Base-by-base conservation (phyloP, 2,329 filamentous ascomycete species). In the Alternaria solani region DNA sequence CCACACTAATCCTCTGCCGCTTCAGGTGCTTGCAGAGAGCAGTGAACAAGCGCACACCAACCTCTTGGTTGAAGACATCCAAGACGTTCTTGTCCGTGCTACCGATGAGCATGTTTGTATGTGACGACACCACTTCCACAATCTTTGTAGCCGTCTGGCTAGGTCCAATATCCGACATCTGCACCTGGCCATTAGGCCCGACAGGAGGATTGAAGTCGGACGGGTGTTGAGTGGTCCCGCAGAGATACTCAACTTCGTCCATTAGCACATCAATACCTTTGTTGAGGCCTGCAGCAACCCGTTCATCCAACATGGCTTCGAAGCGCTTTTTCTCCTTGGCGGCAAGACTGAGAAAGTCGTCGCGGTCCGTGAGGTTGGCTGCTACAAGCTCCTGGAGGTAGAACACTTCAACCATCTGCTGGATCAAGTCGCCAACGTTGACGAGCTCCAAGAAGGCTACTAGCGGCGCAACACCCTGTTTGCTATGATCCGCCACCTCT, bases 381-480 rank as follows among this genome's bases (percentile, higher is more conserved):
- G 88, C 87, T 6, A 93, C 88, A 28, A 99, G 86, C 80, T 99
- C 95, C 80, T 98, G 95, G 75, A 96, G 91, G 80, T 96, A 99
- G 76, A 99, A 99, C 34, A 99, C 93, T 75, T 99, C 95, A 59
- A 99, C 88, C 95, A 99, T 99, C 78, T 99, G 95, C 61, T 96
- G 93, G 70, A 99, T 99, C 59, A 99, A 85, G 77, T 99, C 95
- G 59, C 95, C 95, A 1, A 99, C 94, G 75, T 99, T 99, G 77
- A 99, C 95, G 28, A 99, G 87, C 80, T 99, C 95, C 62, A 99
- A 88, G 72, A 99, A 99, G 0, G 92, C 97, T 46, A 97, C 93
- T 4, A 99, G 85, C 2, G 95, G 95, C 55, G 93, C 93, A 7
- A 97, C 94, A 1, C 91, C 92, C 34, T 87, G 83, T 65, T 89